Percentiles rank a stretch among this genome's conserved stretches.
phyloP scores from a whole-genome alignment of 345 rosid genomes.

The Salix dunnii region DNA sequence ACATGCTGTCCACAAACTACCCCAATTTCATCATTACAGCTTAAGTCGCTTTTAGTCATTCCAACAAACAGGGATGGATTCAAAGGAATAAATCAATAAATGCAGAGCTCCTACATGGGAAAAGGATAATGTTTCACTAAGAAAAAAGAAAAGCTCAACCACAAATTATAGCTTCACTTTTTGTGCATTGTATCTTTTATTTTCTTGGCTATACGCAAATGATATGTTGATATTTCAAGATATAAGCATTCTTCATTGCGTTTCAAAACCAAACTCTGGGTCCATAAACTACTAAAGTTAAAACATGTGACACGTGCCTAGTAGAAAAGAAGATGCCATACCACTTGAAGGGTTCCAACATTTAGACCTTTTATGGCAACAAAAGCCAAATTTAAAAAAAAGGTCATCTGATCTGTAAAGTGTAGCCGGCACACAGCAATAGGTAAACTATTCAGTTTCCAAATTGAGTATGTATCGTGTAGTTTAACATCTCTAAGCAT shows the following conservation, averaged over 20 bases:
- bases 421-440: background rate
- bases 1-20: background rate
- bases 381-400: background rate
- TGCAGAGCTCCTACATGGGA: background rate
- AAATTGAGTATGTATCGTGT: background rate
- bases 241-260: background rate
- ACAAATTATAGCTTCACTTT: background rate
- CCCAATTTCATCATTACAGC: background rate
- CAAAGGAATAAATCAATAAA: background rate
- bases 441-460: too few relatives aligned
- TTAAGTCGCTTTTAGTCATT: conserved; percentile 4
- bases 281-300: conserved; percentile 15
- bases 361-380: conserved; percentile 15
- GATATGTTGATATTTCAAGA: background rate
- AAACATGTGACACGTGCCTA: conserved; percentile 12
- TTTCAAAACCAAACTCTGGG: background rate
- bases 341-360: background rate
- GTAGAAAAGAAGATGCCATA: conserved; percentile 21
- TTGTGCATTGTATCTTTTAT: background rate
- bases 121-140: background rate
- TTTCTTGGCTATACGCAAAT: background rate
- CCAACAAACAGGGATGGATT: conserved; percentile 10
- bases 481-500: too few relatives aligned
- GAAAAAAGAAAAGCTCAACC: conserved; percentile 1
- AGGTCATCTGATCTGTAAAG: background rate